Conservation (phyloP, 352 stramenopile species). For the Phytopythium litorale region DNA sequence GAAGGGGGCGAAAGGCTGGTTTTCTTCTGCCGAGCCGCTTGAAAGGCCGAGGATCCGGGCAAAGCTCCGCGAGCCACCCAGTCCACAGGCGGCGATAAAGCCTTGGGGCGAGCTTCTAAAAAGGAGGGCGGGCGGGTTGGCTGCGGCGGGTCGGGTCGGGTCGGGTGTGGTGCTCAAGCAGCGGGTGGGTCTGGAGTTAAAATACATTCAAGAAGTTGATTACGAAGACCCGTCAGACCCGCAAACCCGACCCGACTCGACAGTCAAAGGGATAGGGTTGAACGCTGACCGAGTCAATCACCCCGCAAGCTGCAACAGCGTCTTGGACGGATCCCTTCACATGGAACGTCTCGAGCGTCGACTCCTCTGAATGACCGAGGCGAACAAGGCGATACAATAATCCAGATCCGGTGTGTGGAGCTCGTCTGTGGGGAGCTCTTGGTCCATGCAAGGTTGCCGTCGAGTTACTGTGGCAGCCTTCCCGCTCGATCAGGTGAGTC, state of each 20-base stretch:
- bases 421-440: too few relatives aligned
- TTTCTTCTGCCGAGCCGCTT: conserved; percentile 24
- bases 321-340: background rate
- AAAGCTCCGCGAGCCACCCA: conserved; percentile 24
- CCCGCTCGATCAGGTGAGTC: background rate
- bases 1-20: conserved; percentile 33
- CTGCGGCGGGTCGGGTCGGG: background rate
- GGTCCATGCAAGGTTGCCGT: background rate
- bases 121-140: conserved; percentile 1
- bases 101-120: conserved; percentile 3
- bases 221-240: background rate
- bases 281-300: background rate
- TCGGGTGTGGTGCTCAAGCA: background rate
- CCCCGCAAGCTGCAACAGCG: background rate
- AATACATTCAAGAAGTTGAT: too few relatives aligned
- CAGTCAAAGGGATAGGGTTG: background rate
- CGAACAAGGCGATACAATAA: too few relatives aligned
- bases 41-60: conserved; percentile 22
- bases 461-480: background rate
- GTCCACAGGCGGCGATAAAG: conserved; percentile 20
- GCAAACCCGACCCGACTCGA: too few relatives aligned
- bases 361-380: background rate
- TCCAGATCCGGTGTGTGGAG: too few relatives aligned
- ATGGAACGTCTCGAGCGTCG: background rate
- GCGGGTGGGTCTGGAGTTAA: background rate